phyloP scores from a whole-genome alignment of 768 basidiomycete genomes.

The Gloeophyllum trabeum region DNA sequence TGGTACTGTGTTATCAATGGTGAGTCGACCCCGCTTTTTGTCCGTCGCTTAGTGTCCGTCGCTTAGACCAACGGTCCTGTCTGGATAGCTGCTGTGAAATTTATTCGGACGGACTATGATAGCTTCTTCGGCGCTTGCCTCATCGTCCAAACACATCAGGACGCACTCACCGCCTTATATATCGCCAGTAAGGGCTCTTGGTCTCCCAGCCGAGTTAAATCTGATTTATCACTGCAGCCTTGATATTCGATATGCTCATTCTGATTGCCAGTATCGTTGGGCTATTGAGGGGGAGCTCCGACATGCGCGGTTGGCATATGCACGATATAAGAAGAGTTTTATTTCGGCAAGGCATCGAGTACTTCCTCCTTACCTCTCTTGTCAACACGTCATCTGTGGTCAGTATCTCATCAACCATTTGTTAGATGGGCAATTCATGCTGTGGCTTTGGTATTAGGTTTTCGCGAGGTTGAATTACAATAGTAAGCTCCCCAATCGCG shows the following conservation, averaged over 20 bases:
- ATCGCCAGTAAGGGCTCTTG: background rate
- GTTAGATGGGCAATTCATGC: background rate
- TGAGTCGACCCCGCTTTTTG: background rate
- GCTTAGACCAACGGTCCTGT: background rate
- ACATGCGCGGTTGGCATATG: background rate
- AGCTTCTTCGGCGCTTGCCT: background rate
- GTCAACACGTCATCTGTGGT: background rate
- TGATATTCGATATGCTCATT: background rate
- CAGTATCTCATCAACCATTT: background rate
- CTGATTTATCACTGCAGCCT: background rate
- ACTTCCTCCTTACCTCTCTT: background rate
- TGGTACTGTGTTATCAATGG: background rate
- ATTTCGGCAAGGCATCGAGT: background rate
- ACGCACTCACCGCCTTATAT: background rate
- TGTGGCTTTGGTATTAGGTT: no score
- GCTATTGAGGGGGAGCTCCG: background rate
- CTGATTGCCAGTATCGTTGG: background rate
- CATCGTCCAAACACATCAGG: background rate
- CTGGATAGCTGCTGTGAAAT: background rate
- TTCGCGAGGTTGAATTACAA: background rate
- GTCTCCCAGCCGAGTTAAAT: background rate
- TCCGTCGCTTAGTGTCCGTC: no score
- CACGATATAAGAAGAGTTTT: background rate
- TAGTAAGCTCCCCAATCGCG: no score
- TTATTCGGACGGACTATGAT: background rate